These are phyloP conservation scores for Hanseniaspora nectarophila DNA, from an alignment of 805 yeast species.

Conservation along the genomic window DNA sequence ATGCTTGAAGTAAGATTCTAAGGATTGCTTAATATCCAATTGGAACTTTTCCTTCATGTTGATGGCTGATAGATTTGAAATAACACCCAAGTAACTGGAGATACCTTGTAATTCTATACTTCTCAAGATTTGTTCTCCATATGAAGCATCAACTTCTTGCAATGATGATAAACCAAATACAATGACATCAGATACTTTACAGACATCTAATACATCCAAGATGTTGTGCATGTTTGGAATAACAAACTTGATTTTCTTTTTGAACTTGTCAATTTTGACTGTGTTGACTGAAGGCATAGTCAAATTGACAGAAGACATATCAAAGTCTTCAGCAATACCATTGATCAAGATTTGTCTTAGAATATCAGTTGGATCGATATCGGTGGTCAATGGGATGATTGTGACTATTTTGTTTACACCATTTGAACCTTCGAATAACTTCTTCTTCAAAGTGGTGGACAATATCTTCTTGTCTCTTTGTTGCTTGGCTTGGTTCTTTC, in stretches of 20 bases:
- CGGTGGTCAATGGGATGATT: constrained; percentile 65
- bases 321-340: constrained; percentile 23
- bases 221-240: constrained; percentile 61
- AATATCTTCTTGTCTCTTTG: constrained; percentile 58
- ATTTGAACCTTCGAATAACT: constrained; percentile 62
- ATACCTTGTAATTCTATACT: constrained; percentile 88
- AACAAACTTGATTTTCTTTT: constrained; percentile 57
- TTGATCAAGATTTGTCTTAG: constrained; percentile 38
- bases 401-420: constrained; percentile 81
- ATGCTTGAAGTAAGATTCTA: constrained; percentile 55
- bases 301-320: constrained; percentile 27
- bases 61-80: constrained; percentile 56
- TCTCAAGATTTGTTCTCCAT: constrained; percentile 83
- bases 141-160: constrained; percentile 62
- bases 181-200: constrained; percentile 80
- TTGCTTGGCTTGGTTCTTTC: constrained; percentile 72
- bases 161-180: constrained; percentile 80
- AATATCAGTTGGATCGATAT: constrained; percentile 47
- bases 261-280: constrained; percentile 51
- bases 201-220: constrained; percentile 66
- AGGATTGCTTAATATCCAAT: constrained; percentile 51
- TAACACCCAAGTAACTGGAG: constrained; percentile 65
- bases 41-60: constrained; percentile 70
- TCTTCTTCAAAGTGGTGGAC: constrained; percentile 46
- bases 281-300: constrained; percentile 41